phyloP scores from a whole-genome alignment of 768 basidiomycete genomes.

The Boletus rubescentipes region DNA sequence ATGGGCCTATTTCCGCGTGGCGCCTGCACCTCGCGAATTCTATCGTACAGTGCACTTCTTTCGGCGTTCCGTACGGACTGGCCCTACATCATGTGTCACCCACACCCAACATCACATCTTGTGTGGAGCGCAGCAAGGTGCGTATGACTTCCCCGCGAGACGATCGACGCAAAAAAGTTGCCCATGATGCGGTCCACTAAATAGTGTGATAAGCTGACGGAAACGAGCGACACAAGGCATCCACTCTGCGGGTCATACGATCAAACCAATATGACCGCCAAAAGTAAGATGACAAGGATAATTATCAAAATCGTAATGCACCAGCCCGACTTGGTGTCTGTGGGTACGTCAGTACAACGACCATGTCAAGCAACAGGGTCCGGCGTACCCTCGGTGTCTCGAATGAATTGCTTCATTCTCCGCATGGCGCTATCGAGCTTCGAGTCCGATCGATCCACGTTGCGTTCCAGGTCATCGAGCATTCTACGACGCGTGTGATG shows the following conservation, averaged over 20 bases:
- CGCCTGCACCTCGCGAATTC: not conserved
- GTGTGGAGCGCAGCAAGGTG: not conserved
- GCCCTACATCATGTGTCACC: too few species aligned
- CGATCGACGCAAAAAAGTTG: not conserved
- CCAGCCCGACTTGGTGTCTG: slow-evolving; percentile 88
- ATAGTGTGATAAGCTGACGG: slow-evolving; percentile 17
- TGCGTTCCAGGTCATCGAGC: slow-evolving; percentile 73
- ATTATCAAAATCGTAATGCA: slow-evolving; percentile 84
- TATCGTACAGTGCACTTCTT: not conserved
- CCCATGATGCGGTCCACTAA: not conserved
- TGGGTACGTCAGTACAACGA: not conserved
- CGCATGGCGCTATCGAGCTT: slow-evolving; percentile 66
- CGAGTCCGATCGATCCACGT: slow-evolving; percentile 66
- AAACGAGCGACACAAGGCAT: slow-evolving; percentile 10
- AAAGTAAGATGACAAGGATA: slow-evolving; percentile 70
- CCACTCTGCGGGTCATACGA: not conserved
- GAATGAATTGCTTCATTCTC: slow-evolving; percentile 75
- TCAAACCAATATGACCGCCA: slow-evolving; percentile 77
- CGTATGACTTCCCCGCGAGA: not conserved
- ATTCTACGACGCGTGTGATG: slow-evolving; percentile 48
- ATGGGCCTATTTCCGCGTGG: not conserved
- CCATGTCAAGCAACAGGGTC: not conserved
- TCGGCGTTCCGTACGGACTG: not conserved
- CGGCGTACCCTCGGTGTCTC: slow-evolving; percentile 70
- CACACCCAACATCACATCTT: not conserved